Evolutionary conservation across 768 basidiomycete genomes (phyloP), one percentile per base, ranked within the genome.

Genomic region (Amanita fuliginea): DNA sequence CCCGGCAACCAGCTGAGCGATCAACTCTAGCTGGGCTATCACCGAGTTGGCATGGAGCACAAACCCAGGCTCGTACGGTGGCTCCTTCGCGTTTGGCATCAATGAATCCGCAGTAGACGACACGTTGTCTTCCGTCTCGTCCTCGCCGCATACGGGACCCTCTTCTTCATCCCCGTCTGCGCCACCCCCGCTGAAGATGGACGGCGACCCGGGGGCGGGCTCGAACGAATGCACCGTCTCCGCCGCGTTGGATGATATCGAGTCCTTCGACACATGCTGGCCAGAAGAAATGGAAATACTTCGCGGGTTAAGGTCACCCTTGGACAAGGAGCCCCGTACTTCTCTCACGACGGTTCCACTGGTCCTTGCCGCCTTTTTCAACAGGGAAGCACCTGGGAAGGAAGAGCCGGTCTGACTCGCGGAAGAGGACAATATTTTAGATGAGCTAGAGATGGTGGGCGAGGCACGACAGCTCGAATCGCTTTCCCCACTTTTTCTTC

Each of bases 1-100:
- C 34, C 72, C 73, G 6, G 71, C 59, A 24, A 92, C 64, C 10
- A 94, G 72, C 57, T 86, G 79, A 9, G 73, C 55, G 0, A 81
- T 82, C 16, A 92, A 68, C 51, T 95, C 91, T 56, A 93, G 66
- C 65, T 96, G 93, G 7, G 89, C 78, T 2, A 76, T 64, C 3
- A 74, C 68, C 1, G 83, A 75, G 55, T 85, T 88, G 5, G 76
- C 86, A 14, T 84, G 80, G 4, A 91, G 62, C 47, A 80, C 78
- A 52, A 84, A 82, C 4, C 66, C 67, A 19, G 61, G 60, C 14
- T 75, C 70, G 55, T 89, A 73, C 0, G 88, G 88, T 0, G 81
- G 80, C 0, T 52, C 57, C 18, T 57, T 59, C 21, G 61, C 56
- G 3, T 74, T 69, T 1, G 68, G 63, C 0, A 75, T 75, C 3